Base-by-base conservation (phyloP, 495 filamentous ascomycete genomes). In the Parathielavia appendiculata region DNA sequence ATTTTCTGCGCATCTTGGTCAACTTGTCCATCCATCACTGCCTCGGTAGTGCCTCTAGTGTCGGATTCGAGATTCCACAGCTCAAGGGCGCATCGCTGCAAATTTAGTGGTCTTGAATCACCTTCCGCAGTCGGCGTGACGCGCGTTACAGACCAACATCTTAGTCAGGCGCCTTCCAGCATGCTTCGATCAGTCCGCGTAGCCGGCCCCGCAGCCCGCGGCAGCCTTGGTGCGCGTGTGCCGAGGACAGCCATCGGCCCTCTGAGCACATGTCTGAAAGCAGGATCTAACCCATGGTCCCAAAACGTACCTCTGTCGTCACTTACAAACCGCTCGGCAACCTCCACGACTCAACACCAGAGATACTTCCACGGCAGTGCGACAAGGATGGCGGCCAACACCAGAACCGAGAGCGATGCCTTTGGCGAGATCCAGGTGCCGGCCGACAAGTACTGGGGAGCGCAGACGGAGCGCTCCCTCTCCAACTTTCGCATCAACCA, bases 401-500 rank as follows among this genome's bases (percentile, higher is more conserved):
- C 83, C 43, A 78, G 93, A 79, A 89, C 85, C 66, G 93, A 98
- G 77, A 91, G 81, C 69, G 93, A 98, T 83, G 95, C 95, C 71
- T 97, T 97, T 75, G 93, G 93, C 70, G 92, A 96, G 73, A 85
- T 98, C 71, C 79, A 91, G 78, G 95, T 98, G 58, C 82, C 88
- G 43, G 81, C 84, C 53, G 90, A 93, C 85, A 95, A 89, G 80
- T 98, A 98, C 82, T 98, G 95, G 93, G 93, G 93, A 70, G 93
- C 93, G 49, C 93, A 98, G 77, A 98, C 93, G 59, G 89, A 98
- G 82, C 85, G 93, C 74, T 97, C 95, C 41, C 80, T 98, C 74
- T 86, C 86, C 69, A 98, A 98, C 79, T 98, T 98, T 81, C 86
- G 87, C 69, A 97, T 98, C 83, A 97, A 97, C 75, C 93, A 98